A percentile compares a stretch with the other conserved stretches of the same genome.
Evolutionary conservation across 345 rosid genomes (phyloP).

Genomic region (Syzygium aqueum): DNA sequence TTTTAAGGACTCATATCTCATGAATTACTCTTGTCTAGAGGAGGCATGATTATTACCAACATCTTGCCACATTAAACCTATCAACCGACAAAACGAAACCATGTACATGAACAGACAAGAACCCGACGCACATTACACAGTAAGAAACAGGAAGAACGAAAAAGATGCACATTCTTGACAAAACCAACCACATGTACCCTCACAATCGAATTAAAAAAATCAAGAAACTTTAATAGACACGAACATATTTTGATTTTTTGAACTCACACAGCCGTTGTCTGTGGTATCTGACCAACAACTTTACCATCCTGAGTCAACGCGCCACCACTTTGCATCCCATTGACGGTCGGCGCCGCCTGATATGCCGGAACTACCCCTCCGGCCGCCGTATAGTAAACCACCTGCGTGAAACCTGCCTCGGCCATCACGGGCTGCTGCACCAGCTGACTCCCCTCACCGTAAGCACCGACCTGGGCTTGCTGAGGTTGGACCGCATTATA

Average conservation of each 20-base stretch:
- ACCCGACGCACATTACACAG: neutral
- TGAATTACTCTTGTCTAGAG: neutral
- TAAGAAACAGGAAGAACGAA: neutral
- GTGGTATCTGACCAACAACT: conserved; percentile 1
- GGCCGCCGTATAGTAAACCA: conserved; percentile 26
- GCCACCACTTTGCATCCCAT: conserved; percentile 20
- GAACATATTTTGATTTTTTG: neutral
- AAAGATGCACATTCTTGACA: neutral
- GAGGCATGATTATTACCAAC: neutral
- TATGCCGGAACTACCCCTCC: conserved; percentile 19
- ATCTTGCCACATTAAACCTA: neutral
- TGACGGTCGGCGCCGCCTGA: conserved; percentile 9
- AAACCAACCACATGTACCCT: neutral
- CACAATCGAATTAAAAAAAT: neutral
- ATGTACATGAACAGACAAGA: neutral
- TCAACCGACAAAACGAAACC: neutral
- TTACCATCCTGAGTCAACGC: conserved; percentile 28
- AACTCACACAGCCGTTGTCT: neutral
- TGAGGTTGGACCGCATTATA: conserved; percentile 22
- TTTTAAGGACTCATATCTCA: neutral
- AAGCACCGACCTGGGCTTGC: conserved; percentile 5
- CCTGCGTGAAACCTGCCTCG: conserved; percentile 28
- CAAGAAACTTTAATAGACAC: neutral
- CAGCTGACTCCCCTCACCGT: conserved; percentile 10
- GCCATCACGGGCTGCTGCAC: conserved; percentile 11